phyloP scores from a whole-genome alignment of 208 protist species.

The Acanthamoeba healyi region DNA sequence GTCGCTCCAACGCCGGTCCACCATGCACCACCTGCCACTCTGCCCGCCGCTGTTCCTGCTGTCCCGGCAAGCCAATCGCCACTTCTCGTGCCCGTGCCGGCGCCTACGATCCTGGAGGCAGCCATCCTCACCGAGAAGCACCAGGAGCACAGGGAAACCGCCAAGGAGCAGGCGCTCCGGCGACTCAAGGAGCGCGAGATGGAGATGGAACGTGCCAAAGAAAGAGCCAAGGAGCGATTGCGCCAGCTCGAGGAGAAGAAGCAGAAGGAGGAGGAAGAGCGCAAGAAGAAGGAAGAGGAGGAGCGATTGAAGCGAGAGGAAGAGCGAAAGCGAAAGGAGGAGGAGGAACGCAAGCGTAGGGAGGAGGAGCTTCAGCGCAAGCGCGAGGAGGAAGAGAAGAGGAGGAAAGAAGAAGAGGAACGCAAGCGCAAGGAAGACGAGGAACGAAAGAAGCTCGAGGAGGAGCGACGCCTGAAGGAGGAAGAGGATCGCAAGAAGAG shows the following conservation, averaged over 20 bases:
- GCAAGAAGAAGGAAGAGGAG: constrained; percentile 40
- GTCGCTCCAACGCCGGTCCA: neutral
- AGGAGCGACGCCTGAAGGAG: neutral
- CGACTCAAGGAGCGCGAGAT: constrained; percentile 31
- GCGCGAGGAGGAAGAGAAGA: constrained; percentile 5
- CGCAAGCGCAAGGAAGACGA: neutral
- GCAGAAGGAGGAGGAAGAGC: constrained; percentile 43
- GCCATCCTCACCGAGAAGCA: constrained; percentile 46
- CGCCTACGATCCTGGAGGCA: constrained; percentile 16
- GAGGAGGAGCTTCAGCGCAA: constrained; percentile 7
- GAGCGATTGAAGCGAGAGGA: neutral
- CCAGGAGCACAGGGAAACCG: constrained; percentile 13
- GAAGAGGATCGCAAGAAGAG: neutral
- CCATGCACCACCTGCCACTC: neutral
- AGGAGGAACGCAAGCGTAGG: constrained; percentile 10
- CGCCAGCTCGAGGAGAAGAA: constrained; percentile 52
- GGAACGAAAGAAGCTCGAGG: neutral
- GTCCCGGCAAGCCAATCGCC: constrained; percentile 2
- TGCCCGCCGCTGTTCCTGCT: neutral
- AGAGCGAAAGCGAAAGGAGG: neutral
- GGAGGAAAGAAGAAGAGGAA: constrained; percentile 2
- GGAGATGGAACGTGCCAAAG: constrained; percentile 25
- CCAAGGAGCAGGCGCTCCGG: constrained; percentile 26
- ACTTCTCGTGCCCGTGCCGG: neutral
- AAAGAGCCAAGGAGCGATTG: constrained; percentile 23